phyloP scores from a whole-genome alignment of 139 green algal species.

The Haematococcus lacustris region DNA sequence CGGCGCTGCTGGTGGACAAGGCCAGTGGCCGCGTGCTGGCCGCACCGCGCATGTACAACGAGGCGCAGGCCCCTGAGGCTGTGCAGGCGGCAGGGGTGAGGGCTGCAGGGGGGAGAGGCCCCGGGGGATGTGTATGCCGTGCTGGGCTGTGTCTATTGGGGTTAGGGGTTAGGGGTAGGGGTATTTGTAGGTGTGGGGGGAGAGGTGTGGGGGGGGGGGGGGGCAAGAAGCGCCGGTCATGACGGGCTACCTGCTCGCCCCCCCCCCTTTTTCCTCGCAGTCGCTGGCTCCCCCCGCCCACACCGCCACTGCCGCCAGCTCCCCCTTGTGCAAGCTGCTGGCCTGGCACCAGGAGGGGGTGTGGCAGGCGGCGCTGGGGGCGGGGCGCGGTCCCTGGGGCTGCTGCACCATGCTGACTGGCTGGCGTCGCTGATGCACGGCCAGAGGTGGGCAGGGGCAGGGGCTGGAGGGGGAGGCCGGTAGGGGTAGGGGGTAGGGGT shows the following conservation, averaged over 20 bases:
- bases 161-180: not conserved
- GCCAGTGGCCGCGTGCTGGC: slow-evolving; percentile 28
- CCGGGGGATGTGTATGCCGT: not conserved
- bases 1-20: slow-evolving; percentile 73
- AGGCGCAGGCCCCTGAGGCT: slow-evolving; percentile 35
- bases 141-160: not conserved
- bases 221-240: too few species aligned
- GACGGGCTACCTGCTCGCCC: too few species aligned
- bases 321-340: slow-evolving; percentile 82
- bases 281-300: slow-evolving; percentile 64
- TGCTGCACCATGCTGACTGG: slow-evolving; percentile 81
- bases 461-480: not conserved
- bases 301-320: slow-evolving; percentile 70
- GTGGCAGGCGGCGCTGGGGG: slow-evolving; percentile 5
- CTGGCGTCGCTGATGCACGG: slow-evolving; percentile 63
- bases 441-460: slow-evolving; percentile 4
- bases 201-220: not conserved
- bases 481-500: not conserved
- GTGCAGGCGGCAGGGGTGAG: slow-evolving; percentile 40
- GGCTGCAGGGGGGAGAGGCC: not conserved
- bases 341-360: slow-evolving; percentile 52
- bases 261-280: slow-evolving; percentile 20
- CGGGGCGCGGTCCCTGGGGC: slow-evolving; percentile 17
- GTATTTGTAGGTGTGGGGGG: not conserved
- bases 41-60: slow-evolving; percentile 72